phyloP scores from a whole-genome alignment of 2,329 filamentous ascomycete species.

The Aurifilum marmelostoma region DNA sequence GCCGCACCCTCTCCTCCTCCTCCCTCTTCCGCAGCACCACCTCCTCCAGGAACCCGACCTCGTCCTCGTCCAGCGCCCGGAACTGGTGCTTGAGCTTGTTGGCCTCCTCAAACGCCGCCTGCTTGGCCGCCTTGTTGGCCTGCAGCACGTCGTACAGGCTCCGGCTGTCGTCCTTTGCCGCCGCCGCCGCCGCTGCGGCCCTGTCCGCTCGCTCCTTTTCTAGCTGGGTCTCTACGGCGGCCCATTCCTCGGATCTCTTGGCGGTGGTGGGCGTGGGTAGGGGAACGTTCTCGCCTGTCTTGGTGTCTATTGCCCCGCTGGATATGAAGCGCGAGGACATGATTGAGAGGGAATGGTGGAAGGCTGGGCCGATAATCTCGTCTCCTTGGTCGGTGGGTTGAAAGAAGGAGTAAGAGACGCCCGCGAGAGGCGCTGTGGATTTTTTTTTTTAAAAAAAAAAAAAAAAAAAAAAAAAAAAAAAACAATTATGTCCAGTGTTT shows the following conservation, averaged over 20 bases:
- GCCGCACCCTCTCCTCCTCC: constrained; percentile 58
- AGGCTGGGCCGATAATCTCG: neutral
- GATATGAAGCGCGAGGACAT: constrained; percentile 63
- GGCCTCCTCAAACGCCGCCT: constrained; percentile 79
- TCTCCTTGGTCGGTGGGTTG: neutral
- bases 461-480: too few species aligned
- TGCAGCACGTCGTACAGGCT: constrained; percentile 77
- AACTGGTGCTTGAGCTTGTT: constrained; percentile 76
- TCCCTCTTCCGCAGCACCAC: constrained; percentile 52
- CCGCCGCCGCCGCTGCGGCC: constrained; percentile 42
- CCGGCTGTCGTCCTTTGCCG: constrained; percentile 40
- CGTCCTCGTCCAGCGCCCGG: constrained; percentile 75
- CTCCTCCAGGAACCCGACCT: constrained; percentile 73
- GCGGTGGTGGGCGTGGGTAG: constrained; percentile 19
- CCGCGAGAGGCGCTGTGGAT: neutral
- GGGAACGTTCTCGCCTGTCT: constrained; percentile 36
- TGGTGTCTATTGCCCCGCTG: constrained; percentile 53
- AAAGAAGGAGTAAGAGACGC: neutral
- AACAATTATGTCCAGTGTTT: too few species aligned
- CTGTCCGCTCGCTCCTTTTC: constrained; percentile 61
- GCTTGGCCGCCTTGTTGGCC: constrained; percentile 84
- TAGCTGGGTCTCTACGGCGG: constrained; percentile 65
- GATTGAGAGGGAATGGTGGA: constrained; percentile 7
- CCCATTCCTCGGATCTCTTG: constrained; percentile 57
- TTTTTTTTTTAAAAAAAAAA: too few species aligned